Conservation (phyloP, 2,329 filamentous ascomycete genomes). For the Trichoderma sp. region DNA sequence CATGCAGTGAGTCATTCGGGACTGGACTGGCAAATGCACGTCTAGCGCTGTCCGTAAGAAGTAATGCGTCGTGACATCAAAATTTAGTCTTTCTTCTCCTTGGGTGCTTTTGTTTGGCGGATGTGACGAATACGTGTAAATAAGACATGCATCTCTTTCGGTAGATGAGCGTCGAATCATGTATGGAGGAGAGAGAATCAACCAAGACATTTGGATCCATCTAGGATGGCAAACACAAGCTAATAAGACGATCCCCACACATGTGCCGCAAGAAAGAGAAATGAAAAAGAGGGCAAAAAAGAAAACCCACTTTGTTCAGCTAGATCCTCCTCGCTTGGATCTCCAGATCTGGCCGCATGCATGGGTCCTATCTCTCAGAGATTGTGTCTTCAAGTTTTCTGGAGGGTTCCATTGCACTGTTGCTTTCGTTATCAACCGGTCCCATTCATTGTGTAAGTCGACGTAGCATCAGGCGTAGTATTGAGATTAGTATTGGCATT, state of each 20-base stretch:
- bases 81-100: not conserved
- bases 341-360: slow-evolving; percentile 14
- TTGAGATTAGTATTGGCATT: not conserved
- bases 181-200: not conserved
- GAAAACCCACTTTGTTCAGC: not conserved
- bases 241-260: not conserved
- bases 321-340: not conserved
- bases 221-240: too few species aligned
- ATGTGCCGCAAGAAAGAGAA: not conserved
- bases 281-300: not conserved
- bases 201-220: not conserved
- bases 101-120: not conserved
- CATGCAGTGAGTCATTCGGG: not conserved
- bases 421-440: not conserved
- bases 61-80: not conserved
- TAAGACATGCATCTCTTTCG: not conserved
- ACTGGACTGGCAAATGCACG: not conserved
- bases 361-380: not conserved
- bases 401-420: not conserved
- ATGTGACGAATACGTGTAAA: not conserved
- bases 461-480: not conserved
- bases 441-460: not conserved
- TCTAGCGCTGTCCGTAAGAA: not conserved
- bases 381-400: not conserved
- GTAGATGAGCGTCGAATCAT: not conserved